A percentile compares a stretch with the other conserved stretches of the same genome.
Conservation (phyloP, 805 yeast genomes). For the Zygosaccharomyces rouxii region DNA sequence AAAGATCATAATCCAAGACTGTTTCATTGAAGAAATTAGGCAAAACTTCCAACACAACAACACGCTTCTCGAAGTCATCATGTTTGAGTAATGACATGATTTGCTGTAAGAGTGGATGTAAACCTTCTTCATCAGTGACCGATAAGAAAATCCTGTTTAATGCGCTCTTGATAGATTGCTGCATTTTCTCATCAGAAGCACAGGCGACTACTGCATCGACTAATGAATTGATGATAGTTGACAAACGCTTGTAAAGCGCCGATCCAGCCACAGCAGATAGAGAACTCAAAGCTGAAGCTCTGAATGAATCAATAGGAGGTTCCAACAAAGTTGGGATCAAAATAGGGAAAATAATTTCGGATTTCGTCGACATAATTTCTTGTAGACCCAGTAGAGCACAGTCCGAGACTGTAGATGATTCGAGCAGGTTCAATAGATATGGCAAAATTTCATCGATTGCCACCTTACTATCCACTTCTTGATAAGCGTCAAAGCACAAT, state of each 20-base stretch:
- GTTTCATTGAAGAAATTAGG: conserved; percentile 68
- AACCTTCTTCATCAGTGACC: conserved; percentile 70
- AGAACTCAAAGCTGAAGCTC: conserved; percentile 83
- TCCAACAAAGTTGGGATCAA: conserved; percentile 78
- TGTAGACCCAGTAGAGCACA: conserved; percentile 82
- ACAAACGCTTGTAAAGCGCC: conserved; percentile 68
- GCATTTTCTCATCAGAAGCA: conserved; percentile 38
- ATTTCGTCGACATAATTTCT: conserved; percentile 85
- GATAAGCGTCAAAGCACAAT: conserved; percentile 80
- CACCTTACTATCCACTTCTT: conserved; percentile 71
- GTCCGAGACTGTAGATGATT: conserved; percentile 53
- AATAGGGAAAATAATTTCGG: conserved; percentile 91
- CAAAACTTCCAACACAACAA: conserved; percentile 60
- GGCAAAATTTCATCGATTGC: conserved; percentile 91
- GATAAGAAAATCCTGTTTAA: conserved; percentile 69
- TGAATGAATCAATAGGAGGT: conserved; percentile 76
- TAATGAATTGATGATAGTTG: conserved; percentile 68
- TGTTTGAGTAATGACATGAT: conserved; percentile 69
- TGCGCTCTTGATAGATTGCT: conserved; percentile 44
- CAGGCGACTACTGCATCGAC: conserved; percentile 50
- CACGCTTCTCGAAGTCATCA: conserved; percentile 63
- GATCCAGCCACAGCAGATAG: conserved; percentile 87
- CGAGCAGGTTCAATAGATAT: conserved; percentile 65
- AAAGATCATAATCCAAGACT: conserved; percentile 62
- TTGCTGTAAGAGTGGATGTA: conserved; percentile 81